Percentiles rank a stretch among this genome's conserved stretches.
phyloP scores from a whole-genome alignment of 1,284 basidiomycete species.

The Wolfiporia cocos region DNA sequence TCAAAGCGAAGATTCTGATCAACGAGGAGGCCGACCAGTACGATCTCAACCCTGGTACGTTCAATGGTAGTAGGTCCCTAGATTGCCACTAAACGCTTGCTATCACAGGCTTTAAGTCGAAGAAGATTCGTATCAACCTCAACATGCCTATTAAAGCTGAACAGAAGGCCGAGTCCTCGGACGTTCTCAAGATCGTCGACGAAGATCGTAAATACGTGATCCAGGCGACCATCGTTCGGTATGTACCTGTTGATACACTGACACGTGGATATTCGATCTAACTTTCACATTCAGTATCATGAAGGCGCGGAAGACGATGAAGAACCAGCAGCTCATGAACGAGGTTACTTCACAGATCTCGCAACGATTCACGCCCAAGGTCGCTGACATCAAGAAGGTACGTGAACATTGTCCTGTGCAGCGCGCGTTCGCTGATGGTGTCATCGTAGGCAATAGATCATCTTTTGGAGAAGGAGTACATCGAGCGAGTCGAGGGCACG shows the following conservation, averaged over 20 bases:
- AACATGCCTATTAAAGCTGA: slow-evolving; percentile 95
- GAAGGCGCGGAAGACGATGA: slow-evolving; percentile 98
- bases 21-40: slow-evolving; percentile 85
- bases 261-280: neutral
- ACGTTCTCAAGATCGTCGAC: slow-evolving; percentile 94
- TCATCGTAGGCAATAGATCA: slow-evolving; percentile 85
- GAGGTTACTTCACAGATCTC: slow-evolving; percentile 94
- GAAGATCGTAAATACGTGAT: slow-evolving; percentile 97
- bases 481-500: slow-evolving; percentile 85
- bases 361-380: slow-evolving; percentile 84
- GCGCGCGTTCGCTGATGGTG: neutral
- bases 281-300: slow-evolving; percentile 62
- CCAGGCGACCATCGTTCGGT: slow-evolving; percentile 96
- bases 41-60: slow-evolving; percentile 88
- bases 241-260: slow-evolving; percentile 20
- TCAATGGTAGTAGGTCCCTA: neutral
- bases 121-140: slow-evolving; percentile 94
- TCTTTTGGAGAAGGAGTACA: slow-evolving; percentile 95
- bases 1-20: slow-evolving; percentile 88
- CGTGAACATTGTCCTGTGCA: slow-evolving; percentile 6
- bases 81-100: slow-evolving; percentile 2
- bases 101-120: slow-evolving; percentile 83
- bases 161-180: slow-evolving; percentile 86
- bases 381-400: slow-evolving; percentile 90
- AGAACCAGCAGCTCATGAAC: slow-evolving; percentile 90